phyloP scores from a whole-genome alignment of 306 rosid genomes.

The Glycyrrhiza uralensis region DNA sequence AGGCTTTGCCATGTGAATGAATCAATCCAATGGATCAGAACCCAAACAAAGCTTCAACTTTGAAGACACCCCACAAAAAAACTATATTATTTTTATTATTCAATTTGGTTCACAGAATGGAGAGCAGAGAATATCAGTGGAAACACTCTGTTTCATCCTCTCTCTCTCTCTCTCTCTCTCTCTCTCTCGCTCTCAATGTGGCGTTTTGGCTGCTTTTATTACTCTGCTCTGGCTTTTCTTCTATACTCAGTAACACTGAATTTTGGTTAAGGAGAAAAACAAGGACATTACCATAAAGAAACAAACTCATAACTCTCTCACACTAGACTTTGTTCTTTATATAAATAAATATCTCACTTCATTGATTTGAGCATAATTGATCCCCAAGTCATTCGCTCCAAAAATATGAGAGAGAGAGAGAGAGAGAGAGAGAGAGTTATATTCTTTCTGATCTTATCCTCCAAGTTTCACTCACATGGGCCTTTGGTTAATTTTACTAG shows the following conservation, averaged over 20 bases:
- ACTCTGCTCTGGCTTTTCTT: constrained; percentile 7
- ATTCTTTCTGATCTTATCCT: constrained; percentile 10
- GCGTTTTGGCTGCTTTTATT: constrained; percentile 21
- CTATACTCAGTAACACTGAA: constrained; percentile 27
- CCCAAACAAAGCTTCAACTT: background rate
- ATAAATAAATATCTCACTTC: background rate
- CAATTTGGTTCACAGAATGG: constrained; percentile 26
- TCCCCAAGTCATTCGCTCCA: background rate
- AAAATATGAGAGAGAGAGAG: background rate
- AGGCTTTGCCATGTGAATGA: constrained; percentile 63
- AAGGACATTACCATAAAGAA: constrained; percentile 22
- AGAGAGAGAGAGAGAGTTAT: background rate
- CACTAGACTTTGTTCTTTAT: constrained; percentile 18
- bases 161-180: background rate
- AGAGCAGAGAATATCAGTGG: constrained; percentile 34
- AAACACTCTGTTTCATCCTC: constrained; percentile 29
- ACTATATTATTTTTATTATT: too few relatives aligned
- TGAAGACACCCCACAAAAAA: background rate
- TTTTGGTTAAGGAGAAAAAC: constrained; percentile 20
- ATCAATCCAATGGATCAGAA: constrained; percentile 1
- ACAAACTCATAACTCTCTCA: constrained; percentile 14
- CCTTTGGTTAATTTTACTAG: background rate
- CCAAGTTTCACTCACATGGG: constrained; percentile 25
- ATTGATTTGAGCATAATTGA: constrained; percentile 17
- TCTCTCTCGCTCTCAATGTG: too few relatives aligned